Evolutionary conservation across 352 stramenopile genomes (phyloP), one percentile per base, ranked within the genome.

Genomic region (Phytophthora vignae): DNA sequence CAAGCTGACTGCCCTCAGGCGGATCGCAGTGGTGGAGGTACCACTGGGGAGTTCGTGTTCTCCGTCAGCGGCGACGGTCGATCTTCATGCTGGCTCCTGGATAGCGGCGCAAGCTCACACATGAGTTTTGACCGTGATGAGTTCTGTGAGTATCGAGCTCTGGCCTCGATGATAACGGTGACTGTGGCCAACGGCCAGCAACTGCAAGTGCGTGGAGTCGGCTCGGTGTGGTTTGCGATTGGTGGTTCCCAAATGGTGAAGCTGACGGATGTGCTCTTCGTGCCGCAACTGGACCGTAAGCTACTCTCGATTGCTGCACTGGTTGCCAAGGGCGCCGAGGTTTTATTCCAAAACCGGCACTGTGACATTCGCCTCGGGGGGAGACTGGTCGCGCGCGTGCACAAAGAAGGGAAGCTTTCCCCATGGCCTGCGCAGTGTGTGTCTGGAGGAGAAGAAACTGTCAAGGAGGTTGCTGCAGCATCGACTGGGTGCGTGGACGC

Each of bases 21-120:
- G 4, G 29, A 33, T 33, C 4, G 33, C 33, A 14, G 33, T 12
- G 11, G 3, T 40, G 33, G 33, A 15, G 10, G 33, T 9, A 40
- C 1, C 12, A 12, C 0, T 2, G 33, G 33, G 8, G 33, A 40
- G 33, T 14, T 40, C 10, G 33, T 40, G 33, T 14, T 40, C 33
- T 40, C 33, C 11, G 33, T 40, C 9, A 40, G 33, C 33, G 9
- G 10, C 10, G 4, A 40, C 33, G 11, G 4, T 0, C 10, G 9
- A 33, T 33, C 29, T 33, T 0, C 29, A 9, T 48, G 40, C 17
- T 75, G 67, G 67, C 38, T 76, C 4, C 33, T 79, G 0, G 70
- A 82, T 48, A 48, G 40, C 40, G 40, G 40, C 7, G 40, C 40
- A 19, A 48, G 40, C 14, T 48, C 40, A 48, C 40, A 48, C 15